These are phyloP conservation scores for Botryotinia calthae DNA, from an alignment of 2,329 filamentous ascomycete species.

Conservation along the genomic window DNA sequence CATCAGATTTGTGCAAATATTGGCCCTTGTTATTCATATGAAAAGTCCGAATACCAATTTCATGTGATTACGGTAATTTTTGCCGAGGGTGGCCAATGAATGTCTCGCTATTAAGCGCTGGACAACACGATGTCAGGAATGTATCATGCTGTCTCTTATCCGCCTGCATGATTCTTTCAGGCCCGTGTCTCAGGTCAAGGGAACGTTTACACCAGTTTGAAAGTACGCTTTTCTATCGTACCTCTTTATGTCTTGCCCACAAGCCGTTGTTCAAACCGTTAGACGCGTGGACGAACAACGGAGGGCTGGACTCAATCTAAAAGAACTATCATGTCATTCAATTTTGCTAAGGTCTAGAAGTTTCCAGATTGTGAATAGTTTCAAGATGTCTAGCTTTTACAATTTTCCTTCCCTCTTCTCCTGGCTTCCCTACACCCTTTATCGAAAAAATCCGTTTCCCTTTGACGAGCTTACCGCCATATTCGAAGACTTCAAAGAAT, in stretches of 20 bases:
- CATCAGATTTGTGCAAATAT: neutral
- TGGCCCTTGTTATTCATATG: neutral
- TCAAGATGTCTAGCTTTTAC: neutral
- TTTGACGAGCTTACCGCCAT: conserved; percentile 6
- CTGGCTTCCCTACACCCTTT: neutral
- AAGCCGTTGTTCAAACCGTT: neutral
- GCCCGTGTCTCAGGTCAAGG: neutral
- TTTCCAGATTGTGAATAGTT: neutral
- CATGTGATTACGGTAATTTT: neutral
- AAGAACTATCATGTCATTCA: neutral
- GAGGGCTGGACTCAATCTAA: neutral
- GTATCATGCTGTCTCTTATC: neutral
- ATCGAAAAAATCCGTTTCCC: neutral
- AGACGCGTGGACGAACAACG: neutral
- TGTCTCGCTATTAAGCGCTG: conserved; percentile 11
- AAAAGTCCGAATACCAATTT: neutral
- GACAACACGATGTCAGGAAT: neutral
- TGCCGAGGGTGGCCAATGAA: conserved; percentile 6
- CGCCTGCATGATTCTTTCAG: neutral
- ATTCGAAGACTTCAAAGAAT: neutral
- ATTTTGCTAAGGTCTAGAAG: neutral
- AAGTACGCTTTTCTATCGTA: neutral
- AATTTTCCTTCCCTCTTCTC: neutral
- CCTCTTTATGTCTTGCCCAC: neutral
- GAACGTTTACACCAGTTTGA: neutral